Evolutionary conservation across 2,329 filamentous ascomycete species (phyloP).

Genomic region (Monosporascus sp.): DNA sequence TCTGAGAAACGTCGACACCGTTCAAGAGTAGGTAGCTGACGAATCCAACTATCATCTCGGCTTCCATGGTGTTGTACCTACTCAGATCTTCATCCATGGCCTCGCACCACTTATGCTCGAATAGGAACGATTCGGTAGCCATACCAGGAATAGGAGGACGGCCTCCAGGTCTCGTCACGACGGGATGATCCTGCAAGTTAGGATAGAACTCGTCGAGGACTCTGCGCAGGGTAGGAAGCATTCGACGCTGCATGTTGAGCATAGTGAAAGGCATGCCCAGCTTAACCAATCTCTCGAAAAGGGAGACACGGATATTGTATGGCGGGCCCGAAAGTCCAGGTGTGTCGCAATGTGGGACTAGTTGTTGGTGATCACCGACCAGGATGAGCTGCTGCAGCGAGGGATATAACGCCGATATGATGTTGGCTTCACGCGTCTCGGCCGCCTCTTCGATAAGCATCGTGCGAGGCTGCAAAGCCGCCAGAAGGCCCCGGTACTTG

Average conservation of each 20-base stretch:
- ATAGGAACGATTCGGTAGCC: constrained; percentile 37
- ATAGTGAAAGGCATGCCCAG: constrained; percentile 59
- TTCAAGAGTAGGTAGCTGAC: constrained; percentile 68
- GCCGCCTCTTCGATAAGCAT: constrained; percentile 77
- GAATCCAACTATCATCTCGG: constrained; percentile 69
- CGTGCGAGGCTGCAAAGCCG: constrained; percentile 59
- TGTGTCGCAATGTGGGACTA: constrained; percentile 64
- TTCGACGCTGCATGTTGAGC: constrained; percentile 62
- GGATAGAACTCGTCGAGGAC: constrained; percentile 46
- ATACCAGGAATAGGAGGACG: constrained; percentile 42
- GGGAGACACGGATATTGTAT: constrained; percentile 64
- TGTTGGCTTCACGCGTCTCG: constrained; percentile 63
- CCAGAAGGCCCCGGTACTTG: constrained; percentile 70
- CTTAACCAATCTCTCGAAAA: constrained; percentile 74
- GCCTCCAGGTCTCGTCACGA: constrained; percentile 27
- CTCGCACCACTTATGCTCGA: constrained; percentile 59
- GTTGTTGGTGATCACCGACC: constrained; percentile 76
- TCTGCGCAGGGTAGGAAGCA: constrained; percentile 40
- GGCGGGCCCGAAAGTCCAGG: constrained; percentile 53
- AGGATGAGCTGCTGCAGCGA: constrained; percentile 50
- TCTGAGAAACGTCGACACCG: constrained; percentile 51
- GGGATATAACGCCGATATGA: constrained; percentile 45
- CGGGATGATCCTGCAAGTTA: constrained; percentile 37
- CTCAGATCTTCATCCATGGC: constrained; percentile 57
- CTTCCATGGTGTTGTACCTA: constrained; percentile 65